Base-by-base conservation (phyloP, 2,329 filamentous ascomycete genomes). In the Cladophialophora exuberans region DNA sequence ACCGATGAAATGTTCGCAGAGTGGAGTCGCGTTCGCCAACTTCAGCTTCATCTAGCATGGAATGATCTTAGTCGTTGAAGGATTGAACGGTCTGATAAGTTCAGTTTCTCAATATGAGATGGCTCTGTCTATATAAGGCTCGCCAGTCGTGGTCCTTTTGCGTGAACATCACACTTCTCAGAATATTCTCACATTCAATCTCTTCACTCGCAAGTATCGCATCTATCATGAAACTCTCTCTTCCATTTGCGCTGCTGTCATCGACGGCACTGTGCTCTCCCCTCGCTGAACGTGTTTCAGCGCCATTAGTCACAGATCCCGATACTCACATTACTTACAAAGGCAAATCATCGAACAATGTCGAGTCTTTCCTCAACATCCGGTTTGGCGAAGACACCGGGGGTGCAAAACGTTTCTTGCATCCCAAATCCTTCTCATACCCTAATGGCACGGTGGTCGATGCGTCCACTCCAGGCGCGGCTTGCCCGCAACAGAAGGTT, bases 341-440 rank as follows among this genome's bases (percentile, higher is more conserved):
- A 33, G 59, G 54, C n/a, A 15, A 48, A 7, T 53, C 54, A 6
- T 56, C 57, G n/a, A 56, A 52, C 42, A 61, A 63, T 26, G 61
- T 65, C 6, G 59, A 64, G 2, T 64, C 62, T 6, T 66, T 62
- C 17, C 31, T 65, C 15, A 59, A 60, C 23, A 52, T 66, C 7
- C 64, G 57, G 17, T 66, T 58, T 36, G 65, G 62, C 6, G 60
- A 64, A 7, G 64, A 66, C 30, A 66, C 64, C 11, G 52, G 59
- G 5, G 64, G 64, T 23, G 43, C 61, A 31, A 66, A 66, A 49
- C 60, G 64, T 42, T 66, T 62, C 63, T 62, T 64, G 35, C 45
- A 64, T 2, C 64, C 65, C 6, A 58, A 64, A 47, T 60, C 60
- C 4, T 60, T 59, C 35, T 43, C 59, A 28, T 42, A 57, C 10